These are phyloP conservation scores for Trichophyton rubrum DNA, from an alignment of 2,329 filamentous ascomycete genomes.

Conservation along the genomic window DNA sequence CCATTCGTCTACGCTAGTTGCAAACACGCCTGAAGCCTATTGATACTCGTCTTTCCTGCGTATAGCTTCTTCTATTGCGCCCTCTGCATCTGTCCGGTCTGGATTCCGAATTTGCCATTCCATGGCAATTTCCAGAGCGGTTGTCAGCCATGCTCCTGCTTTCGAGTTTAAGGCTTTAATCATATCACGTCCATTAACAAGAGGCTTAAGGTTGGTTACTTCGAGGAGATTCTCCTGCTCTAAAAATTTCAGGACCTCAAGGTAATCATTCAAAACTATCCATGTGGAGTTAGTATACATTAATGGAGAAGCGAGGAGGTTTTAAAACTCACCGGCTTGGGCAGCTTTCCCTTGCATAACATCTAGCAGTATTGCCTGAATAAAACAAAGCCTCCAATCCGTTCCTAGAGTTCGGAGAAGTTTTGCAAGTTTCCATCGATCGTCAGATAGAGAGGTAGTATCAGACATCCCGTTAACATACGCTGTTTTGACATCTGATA, in stretches of 20 bases:
- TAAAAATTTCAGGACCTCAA: conserved; percentile 42
- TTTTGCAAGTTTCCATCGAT: conserved; percentile 27
- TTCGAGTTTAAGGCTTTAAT: conserved; percentile 50
- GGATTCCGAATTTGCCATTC: conserved; percentile 84
- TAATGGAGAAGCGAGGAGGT: background rate
- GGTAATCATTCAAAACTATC: conserved; percentile 39
- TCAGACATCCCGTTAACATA: conserved; percentile 19
- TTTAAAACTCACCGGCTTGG: conserved; percentile 21
- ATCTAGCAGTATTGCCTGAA: conserved; percentile 31
- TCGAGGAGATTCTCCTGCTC: conserved; percentile 37
- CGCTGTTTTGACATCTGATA: conserved; percentile 46
- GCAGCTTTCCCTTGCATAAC: conserved; percentile 23
- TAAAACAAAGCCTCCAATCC: conserved; percentile 30
- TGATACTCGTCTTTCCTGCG: background rate
- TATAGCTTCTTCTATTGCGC: conserved; percentile 36
- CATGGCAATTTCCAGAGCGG: conserved; percentile 65
- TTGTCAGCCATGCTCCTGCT: conserved; percentile 72
- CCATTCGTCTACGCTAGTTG: background rate
- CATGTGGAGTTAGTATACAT: background rate
- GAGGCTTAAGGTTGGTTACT: conserved; percentile 46
- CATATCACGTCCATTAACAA: conserved; percentile 65
- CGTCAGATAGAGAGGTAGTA: conserved; percentile 23
- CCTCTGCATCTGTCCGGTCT: conserved; percentile 44
- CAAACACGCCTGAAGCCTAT: background rate
- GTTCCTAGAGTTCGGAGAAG: conserved; percentile 25